These are phyloP conservation scores for Pseudopithomyces chartarum DNA, from an alignment of 2,329 filamentous ascomycete species.

Conservation along the genomic window DNA sequence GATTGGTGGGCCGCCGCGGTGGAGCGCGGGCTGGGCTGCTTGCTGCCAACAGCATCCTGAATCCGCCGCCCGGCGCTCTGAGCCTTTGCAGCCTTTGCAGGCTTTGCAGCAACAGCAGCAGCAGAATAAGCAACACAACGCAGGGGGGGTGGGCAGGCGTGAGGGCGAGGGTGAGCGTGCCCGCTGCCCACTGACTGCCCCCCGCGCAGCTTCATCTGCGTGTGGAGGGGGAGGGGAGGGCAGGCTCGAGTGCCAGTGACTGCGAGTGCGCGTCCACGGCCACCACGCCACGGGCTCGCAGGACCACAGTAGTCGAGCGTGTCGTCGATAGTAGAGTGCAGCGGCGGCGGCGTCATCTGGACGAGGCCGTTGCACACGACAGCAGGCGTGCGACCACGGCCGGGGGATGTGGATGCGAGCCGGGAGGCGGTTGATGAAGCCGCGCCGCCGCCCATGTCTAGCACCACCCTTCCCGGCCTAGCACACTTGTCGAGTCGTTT, in stretches of 20 bases:
- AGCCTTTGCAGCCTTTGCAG: too few species aligned
- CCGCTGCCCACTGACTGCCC: background rate
- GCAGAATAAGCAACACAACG: background rate
- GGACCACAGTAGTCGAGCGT: too few species aligned
- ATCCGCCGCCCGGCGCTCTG: too few species aligned
- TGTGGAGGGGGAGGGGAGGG: background rate
- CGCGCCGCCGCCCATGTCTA: background rate
- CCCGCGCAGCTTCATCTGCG: background rate
- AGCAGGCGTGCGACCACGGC: slow-evolving; percentile 1
- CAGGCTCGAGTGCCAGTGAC: too few species aligned
- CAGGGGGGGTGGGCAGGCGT: too few species aligned
- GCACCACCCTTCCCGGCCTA: background rate
- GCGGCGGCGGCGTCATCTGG: background rate
- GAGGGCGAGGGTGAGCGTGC: background rate
- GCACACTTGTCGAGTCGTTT: background rate
- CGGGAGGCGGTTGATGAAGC: background rate
- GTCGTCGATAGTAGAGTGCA: too few species aligned
- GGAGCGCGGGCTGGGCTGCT: slow-evolving; percentile 4
- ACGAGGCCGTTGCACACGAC: background rate
- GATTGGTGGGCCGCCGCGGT: slow-evolving; percentile 9
- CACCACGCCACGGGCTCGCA: too few species aligned
- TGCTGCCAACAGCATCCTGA: slow-evolving; percentile 12
- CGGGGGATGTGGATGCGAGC: background rate
- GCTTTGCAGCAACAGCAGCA: background rate
- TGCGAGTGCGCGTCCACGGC: too few species aligned